Base-by-base conservation (phyloP, 192 early-diverging fungal genomes). In the Rhizoclosmatium globosum region DNA sequence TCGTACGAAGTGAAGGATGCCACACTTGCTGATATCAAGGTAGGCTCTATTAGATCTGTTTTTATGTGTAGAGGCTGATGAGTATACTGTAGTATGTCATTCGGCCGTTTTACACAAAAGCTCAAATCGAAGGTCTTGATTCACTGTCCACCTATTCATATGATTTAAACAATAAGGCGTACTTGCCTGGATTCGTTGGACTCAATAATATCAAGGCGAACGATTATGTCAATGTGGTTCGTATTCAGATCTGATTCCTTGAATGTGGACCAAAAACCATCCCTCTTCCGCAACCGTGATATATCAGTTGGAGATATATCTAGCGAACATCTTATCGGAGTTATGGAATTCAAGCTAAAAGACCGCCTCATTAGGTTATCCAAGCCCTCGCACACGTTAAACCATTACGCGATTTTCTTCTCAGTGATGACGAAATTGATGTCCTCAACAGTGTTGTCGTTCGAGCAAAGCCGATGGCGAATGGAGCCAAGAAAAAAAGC, bases 131-230 rank as follows among this genome's bases (percentile, higher is more conserved):
- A 2, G 67, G 75, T 50, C 81, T 99, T 11, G 96, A 98, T 74
- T 90, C 83, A 60, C 84, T 79, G 43, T 71, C 76, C 11, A 84
- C 80, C 43, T 82, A 84, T 45, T 91, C 94, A 2, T 92, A 90
- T 66, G 98, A 99, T 83, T 82, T 99, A 68, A 89, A 90, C 76
- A 94, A 95, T 69, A 94, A 94, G 74, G 84, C 86, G 67, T 99
- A 96, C 71, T 64, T 95, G 9, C 92, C 95, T 47, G 98, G 98
- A 0, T 97, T 96, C 82, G 92, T 98, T 39, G 96, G 98, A 1
- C 78, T 99, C 45, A 98, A 98, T 77, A 97, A 95, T 71, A 91
- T 98, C 74, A 99, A 99, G 79, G 89, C 90, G 17, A 99, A 96
- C 79, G 96, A 98, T 79, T 97, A 95, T 83, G 91, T 98, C 58